Evolutionary conservation across 2,329 filamentous ascomycete species (phyloP), one percentile per base, ranked within the genome.

Genomic region (Paecilomyces variotii): DNA sequence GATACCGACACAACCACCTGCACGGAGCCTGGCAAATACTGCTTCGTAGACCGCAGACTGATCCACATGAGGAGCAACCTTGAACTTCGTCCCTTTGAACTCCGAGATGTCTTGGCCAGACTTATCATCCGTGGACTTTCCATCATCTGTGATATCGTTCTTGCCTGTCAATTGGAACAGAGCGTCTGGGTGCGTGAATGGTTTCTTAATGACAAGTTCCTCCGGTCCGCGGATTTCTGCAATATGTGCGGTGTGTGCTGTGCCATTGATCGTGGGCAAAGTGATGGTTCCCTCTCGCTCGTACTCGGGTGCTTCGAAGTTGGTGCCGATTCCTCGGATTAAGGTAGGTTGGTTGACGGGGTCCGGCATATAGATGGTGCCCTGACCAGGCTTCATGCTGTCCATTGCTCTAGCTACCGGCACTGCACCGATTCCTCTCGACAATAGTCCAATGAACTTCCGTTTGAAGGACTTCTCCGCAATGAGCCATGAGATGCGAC

Each of bases 361-460:
- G 68, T 97, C 90, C 11, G 93, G 91, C 12, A 97, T 84, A 73
- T 94, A 97, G 64, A 99, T 87, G 55, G 82, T 87, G 60, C 94
- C 94, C 56, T 82, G 78, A 3, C 85, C 91, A 11, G 89, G 82
- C 72, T 89, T 96, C 64, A 94, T 89, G 70, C 86, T 84, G 72
- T 99, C 94, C 78, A 97, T 87, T 27, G 94, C 91, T 67, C 94
- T 84, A 57, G 91, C 90, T 56, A 99, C 94, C n/a, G 93, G 90
- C 25, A 99, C 90, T 5, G 91, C 89, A 39, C 94, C 93, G 55
- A 92, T 89, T 72, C 90, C 85, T 56, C 89, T 84, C 27, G 94
- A 92, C 64, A 90, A 84, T 79, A 88, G 88, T 50, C 94, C 94
- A 68, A 99, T 91, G 71, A 97, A 96, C 71, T 78, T 84, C 67